Base-by-base conservation (phyloP, 2,329 filamentous ascomycete genomes). In the Calonectria honghensis region DNA sequence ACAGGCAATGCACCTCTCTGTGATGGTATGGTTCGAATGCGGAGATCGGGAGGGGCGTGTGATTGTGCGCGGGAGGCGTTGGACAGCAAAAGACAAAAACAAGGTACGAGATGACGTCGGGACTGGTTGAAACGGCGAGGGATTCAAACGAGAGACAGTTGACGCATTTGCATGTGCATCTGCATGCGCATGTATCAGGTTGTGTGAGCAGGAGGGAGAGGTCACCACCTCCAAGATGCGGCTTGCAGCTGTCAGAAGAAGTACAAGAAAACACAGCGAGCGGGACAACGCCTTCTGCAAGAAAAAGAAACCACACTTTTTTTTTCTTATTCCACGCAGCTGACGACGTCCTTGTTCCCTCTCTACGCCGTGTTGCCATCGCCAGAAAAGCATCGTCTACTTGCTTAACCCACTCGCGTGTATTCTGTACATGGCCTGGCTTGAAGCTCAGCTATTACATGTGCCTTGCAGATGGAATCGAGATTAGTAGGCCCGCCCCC, bases 401-500 rank as follows among this genome's bases (percentile, higher is more conserved):
- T 31, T 41, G 16, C 16, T 41, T 13, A 57, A 27, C 57, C 32
- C 20, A 61, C 20, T 20, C n/a, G n/a, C 32, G 35, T 11, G 39
- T 24, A 24, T 24, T 24, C 24, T 24, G 24, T 35, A 68, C 50
- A 41, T 45, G 29, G 24, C 50, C 50, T 50, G 37, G 51, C 48
- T 57, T 54, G 11, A 50, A 63, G 65, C 32, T 72, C 64, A 72
- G 70, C 52, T 68, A 27, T 51, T 35, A 27, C 63, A 48, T 27
- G 37, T 72, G 41, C 64, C 64, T 61, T 68, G 70, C 54, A 68
- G 70, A 67, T 54, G 35, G 52, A 64, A 51, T 63, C 61, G 70
- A 73, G 54, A 73, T 73, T 73, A 68, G 51, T 68, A 39, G 52
- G 64, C 64, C 54, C 54, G 64, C 45, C 45, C 64, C 64, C 50